Conservation (phyloP, 73 alveolate species). For the Effrenium voratum region DNA sequence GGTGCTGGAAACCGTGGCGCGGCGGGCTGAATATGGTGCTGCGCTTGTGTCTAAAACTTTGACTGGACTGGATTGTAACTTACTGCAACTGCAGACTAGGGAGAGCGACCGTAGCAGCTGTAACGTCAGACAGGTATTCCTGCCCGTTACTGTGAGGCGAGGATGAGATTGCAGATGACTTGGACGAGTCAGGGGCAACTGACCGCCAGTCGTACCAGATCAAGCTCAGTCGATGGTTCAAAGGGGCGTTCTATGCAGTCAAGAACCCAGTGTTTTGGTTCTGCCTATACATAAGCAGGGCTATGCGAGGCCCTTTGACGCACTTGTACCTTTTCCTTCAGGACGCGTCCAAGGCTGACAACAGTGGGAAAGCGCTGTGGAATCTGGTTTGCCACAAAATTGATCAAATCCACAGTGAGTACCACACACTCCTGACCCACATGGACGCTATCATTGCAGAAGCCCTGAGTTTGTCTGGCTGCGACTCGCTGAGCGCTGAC, state of each 20-base stretch:
- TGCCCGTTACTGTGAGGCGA: too few relatives aligned
- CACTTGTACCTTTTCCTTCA: not conserved
- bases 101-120: too few relatives aligned
- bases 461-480: not conserved
- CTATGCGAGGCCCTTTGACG: not conserved
- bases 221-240: not conserved
- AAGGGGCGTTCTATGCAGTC: not conserved
- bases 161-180: not conserved
- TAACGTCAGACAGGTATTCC: too few relatives aligned
- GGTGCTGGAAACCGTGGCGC: too few relatives aligned
- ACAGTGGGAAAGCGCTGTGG: too few relatives aligned
- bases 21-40: too few relatives aligned
- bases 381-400: too few relatives aligned
- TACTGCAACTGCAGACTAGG: not conserved
- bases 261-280: not conserved
- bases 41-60: too few relatives aligned
- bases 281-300: not conserved
- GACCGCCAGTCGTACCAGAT: not conserved
- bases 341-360: too few relatives aligned
- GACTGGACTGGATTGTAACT: too few relatives aligned
- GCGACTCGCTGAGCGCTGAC: not conserved
- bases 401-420: too few relatives aligned
- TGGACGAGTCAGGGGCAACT: not conserved
- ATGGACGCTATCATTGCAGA: not conserved
- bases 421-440: too few relatives aligned